Evolutionary conservation across 2,329 filamentous ascomycete species (phyloP).

Genomic region (Colletotrichum sp.): DNA sequence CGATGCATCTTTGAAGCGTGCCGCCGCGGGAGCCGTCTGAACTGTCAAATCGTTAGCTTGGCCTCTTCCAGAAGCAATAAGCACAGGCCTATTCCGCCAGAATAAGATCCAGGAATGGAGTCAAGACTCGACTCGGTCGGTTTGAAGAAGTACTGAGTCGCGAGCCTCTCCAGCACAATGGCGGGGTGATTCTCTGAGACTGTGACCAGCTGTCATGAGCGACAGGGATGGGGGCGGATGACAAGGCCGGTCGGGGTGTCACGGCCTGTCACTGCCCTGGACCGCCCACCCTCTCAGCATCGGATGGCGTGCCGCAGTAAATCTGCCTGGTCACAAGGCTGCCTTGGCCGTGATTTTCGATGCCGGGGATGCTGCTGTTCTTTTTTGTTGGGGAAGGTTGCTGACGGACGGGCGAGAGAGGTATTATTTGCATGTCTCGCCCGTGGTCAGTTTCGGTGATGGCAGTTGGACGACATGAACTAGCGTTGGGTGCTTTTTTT

Average conservation of each 20-base stretch:
- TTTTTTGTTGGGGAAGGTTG: background rate
- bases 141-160: background rate
- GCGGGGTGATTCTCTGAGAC: background rate
- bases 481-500: background rate
- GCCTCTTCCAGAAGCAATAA: background rate
- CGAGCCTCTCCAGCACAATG: background rate
- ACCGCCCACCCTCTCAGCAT: constrained; percentile 13
- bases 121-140: background rate
- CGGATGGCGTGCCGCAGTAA: constrained; percentile 20
- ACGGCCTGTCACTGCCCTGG: constrained; percentile 15
- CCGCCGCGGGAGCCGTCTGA: background rate
- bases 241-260: constrained; percentile 4
- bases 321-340: constrained; percentile 21
- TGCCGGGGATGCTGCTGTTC: background rate
- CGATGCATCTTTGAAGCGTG: background rate
- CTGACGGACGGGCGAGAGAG: background rate
- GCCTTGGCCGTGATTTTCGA: background rate
- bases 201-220: constrained; percentile 3
- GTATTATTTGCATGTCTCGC: background rate
- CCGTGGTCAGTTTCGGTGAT: background rate
- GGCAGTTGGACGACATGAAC: background rate
- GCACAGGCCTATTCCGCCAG: background rate
- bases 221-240: constrained; percentile 14
- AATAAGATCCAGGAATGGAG: background rate
- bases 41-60: background rate